A percentile compares a stretch with the other conserved stretches of the same genome.
These are phyloP conservation scores for Boletus huronensis DNA, from an alignment of 768 basidiomycete genomes.

Conservation along the genomic window DNA sequence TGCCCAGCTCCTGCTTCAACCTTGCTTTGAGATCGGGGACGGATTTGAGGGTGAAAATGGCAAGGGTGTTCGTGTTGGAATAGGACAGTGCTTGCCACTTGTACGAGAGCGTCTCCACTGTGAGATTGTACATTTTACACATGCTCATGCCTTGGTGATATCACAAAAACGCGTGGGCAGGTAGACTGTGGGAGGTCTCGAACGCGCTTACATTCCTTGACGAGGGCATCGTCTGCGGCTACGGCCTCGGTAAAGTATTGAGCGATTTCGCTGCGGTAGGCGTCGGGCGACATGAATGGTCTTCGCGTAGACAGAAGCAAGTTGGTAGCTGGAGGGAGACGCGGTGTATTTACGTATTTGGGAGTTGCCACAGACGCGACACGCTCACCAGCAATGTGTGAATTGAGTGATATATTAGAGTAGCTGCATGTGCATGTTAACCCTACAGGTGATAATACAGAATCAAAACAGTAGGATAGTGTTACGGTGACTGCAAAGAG, in stretches of 20 bases:
- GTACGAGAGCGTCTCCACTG: constrained; percentile 52
- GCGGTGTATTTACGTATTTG: constrained; percentile 1
- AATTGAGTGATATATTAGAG: constrained; percentile 18
- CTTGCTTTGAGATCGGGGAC: constrained; percentile 42
- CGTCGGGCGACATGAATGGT: constrained; percentile 21
- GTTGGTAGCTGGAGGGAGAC: background rate
- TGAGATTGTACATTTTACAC: constrained; percentile 58
- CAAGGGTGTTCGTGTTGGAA: constrained; percentile 30
- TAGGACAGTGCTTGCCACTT: constrained; percentile 62
- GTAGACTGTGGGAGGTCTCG: background rate
- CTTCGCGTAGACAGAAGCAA: background rate
- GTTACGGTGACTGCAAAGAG: constrained; percentile 17
- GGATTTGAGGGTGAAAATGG: constrained; percentile 46
- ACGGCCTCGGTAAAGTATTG: constrained; percentile 27
- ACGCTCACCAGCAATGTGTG: background rate
- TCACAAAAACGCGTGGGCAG: constrained; percentile 12
- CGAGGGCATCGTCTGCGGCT: constrained; percentile 40
- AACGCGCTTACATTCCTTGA: constrained; percentile 48
- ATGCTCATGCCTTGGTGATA: constrained; percentile 50
- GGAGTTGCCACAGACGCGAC: constrained; percentile 15
- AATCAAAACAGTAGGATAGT: constrained; percentile 21
- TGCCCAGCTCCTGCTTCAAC: constrained; percentile 42
- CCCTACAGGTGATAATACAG: constrained; percentile 32
- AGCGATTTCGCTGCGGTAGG: constrained; percentile 20
- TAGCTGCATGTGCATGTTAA: constrained; percentile 15